phyloP scores from a whole-genome alignment of 2,329 filamentous ascomycete species.

The Tolypocladium sp. region DNA sequence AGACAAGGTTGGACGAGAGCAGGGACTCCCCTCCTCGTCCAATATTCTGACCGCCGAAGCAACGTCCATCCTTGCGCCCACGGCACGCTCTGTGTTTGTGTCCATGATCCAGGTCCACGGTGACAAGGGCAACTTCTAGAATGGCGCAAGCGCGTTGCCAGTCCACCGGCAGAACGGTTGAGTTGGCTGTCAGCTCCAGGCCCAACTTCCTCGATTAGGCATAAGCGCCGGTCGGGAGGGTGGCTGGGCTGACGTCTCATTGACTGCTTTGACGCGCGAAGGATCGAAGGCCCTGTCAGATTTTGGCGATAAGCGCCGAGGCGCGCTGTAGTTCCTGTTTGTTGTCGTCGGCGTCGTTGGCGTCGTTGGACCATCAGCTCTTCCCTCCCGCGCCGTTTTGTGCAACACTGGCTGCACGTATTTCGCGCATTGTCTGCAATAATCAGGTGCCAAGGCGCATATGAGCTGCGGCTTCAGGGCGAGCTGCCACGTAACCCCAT shows the following conservation, averaged over 20 bases:
- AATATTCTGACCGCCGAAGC: background rate
- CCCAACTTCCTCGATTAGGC: background rate
- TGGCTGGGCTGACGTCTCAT: background rate
- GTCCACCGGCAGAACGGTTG: background rate
- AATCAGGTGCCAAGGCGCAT: background rate
- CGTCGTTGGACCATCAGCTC: background rate
- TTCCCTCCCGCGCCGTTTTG: background rate
- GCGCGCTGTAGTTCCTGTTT: background rate
- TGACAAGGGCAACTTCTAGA: background rate
- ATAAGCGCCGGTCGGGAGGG: background rate
- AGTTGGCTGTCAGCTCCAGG: background rate
- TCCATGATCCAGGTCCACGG: background rate
- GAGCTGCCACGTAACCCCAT: background rate
- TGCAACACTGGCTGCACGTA: background rate
- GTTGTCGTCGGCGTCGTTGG: background rate
- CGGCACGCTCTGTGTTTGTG: background rate
- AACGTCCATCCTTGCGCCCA: background rate
- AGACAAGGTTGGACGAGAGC: background rate
- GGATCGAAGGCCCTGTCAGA: background rate
- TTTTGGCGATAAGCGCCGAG: slow-evolving; percentile 1
- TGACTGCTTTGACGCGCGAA: slow-evolving; percentile 1
- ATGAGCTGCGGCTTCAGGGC: background rate
- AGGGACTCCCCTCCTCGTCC: background rate
- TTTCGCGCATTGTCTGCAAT: background rate
- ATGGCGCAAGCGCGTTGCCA: background rate